A percentile compares a stretch with the other conserved stretches of the same genome.
Conservation (phyloP, 1,284 basidiomycete genomes). For the Lignosus rhinocerotis region DNA sequence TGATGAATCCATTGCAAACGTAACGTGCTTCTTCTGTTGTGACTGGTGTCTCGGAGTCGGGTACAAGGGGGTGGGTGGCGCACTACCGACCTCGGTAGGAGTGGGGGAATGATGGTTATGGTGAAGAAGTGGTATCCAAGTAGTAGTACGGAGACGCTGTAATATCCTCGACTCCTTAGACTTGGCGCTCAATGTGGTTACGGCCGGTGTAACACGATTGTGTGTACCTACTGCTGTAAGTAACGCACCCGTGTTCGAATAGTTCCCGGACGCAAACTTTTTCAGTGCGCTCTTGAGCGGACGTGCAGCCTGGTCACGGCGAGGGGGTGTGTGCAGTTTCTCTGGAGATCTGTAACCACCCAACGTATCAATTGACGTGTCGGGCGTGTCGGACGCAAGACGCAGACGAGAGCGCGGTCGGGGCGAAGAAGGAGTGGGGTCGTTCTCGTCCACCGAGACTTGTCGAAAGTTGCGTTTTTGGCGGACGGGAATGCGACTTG, state of each 20-base stretch:
- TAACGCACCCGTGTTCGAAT: background rate
- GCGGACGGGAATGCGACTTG: constrained; percentile 2
- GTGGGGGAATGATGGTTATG: constrained; percentile 1
- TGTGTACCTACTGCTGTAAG: background rate
- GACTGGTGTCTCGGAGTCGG: background rate
- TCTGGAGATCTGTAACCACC: background rate
- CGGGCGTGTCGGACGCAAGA: constrained; percentile 4
- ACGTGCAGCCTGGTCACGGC: background rate
- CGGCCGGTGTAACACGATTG: background rate
- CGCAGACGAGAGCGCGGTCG: constrained; percentile 3
- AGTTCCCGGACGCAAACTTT: constrained; percentile 4
- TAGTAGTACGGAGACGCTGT: background rate
- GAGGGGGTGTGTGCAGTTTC: background rate
- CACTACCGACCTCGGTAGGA: background rate
- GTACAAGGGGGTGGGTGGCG: background rate
- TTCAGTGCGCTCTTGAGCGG: constrained; percentile 22
- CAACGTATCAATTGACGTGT: background rate
- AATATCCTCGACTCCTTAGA: background rate
- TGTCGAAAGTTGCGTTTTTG: constrained; percentile 8
- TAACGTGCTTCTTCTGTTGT: constrained; percentile 11
- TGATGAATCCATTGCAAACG: constrained; percentile 5
- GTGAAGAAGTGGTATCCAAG: constrained; percentile 1
- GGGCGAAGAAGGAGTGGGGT: background rate
- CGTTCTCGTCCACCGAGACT: constrained; percentile 14
- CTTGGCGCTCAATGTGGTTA: background rate